Evolutionary conservation across 495 filamentous ascomycete genomes (phyloP), one percentile per base, ranked within the genome.

Genomic region (Jackrogersella multiformis): DNA sequence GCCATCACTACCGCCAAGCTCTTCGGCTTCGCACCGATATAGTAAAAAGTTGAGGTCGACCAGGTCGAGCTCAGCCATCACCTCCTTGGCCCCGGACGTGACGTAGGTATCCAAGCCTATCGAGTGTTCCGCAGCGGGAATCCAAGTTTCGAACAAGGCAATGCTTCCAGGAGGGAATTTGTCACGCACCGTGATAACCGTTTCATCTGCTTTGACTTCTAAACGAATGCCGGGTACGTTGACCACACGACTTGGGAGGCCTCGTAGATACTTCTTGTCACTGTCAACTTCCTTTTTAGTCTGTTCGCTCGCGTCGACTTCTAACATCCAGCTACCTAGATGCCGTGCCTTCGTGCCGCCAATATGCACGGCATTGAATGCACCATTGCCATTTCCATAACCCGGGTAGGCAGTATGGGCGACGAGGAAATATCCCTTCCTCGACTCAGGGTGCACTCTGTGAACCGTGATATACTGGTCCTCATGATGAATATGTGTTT

Each of bases 401-500:
- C 92, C 92, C 10, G 93, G 92, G 74, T 92, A 97, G 2, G 96
- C 94, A 30, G 94, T 97, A 65, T 98, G 96, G 0, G 96, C 94
- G 58, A 97, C 92, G 24, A 97, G 79, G 79, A 98, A 97, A 72
- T 97, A 91, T 41, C 96, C 96, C 69, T 93, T 94, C 45, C 96
- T 83, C 0, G 90, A 92, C 62, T 89, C 87, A 0, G 94, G 95
- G 72, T 99, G 92, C 4, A 97, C 92, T 66, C 96, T 84, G 75
- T 99, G 96, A 7, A 99, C 92, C 4, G 96, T 98, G 70, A 99
- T 88, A 72, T 95, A 98, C 78, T 98, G 89, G 44, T 90, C 88
- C 71, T 98, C 93, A 74, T 99, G 96, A 73, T 98, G 94, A 46
- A 99, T 92, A 74, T 96, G 92, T 24, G 94, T 97, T 78, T 99